Percentiles rank a stretch among this genome's conserved stretches.
phyloP scores from a whole-genome alignment of 202 grass and related monocot species.

The Saccharum hybrid region DNA sequence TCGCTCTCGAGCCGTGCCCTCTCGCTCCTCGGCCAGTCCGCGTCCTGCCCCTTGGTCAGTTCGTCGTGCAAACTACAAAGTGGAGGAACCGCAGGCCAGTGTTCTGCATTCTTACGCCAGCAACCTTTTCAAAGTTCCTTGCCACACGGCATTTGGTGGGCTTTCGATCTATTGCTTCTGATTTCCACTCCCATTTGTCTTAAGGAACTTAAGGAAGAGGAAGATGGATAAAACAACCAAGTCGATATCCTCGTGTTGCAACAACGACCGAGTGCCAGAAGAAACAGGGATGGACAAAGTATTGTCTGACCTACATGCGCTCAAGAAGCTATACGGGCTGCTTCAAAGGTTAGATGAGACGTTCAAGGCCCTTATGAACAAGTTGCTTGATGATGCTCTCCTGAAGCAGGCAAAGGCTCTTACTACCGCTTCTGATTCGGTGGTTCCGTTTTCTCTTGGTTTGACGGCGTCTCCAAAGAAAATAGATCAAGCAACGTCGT shows the following conservation, averaged over 20 bases:
- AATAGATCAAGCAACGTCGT: constrained; percentile 20
- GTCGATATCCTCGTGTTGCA: too few relatives aligned
- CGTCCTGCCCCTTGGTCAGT: too few relatives aligned
- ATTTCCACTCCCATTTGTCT: neutral
- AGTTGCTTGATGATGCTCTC: constrained; percentile 65
- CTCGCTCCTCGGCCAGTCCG: neutral
- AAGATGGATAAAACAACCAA: too few relatives aligned
- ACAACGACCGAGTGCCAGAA: constrained; percentile 41
- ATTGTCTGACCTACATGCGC: constrained; percentile 48
- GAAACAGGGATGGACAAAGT: constrained; percentile 39
- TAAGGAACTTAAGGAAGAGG: too few relatives aligned
- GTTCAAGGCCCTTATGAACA: constrained; percentile 54
- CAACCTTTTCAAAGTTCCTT: too few relatives aligned
- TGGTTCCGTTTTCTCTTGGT: neutral
- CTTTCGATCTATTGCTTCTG: neutral
- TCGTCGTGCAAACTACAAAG: too few relatives aligned
- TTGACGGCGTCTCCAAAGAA: neutral
- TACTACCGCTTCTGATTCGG: neutral
- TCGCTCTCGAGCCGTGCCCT: too few relatives aligned
- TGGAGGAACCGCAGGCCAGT: neutral
- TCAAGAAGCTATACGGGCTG: constrained; percentile 61
- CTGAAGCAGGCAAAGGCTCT: constrained; percentile 43
- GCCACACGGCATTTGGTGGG: too few relatives aligned
- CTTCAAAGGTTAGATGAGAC: constrained; percentile 58
- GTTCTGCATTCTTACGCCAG: too few relatives aligned